Base-by-base conservation (phyloP, 805 yeast species). In the Candida silvatica region DNA sequence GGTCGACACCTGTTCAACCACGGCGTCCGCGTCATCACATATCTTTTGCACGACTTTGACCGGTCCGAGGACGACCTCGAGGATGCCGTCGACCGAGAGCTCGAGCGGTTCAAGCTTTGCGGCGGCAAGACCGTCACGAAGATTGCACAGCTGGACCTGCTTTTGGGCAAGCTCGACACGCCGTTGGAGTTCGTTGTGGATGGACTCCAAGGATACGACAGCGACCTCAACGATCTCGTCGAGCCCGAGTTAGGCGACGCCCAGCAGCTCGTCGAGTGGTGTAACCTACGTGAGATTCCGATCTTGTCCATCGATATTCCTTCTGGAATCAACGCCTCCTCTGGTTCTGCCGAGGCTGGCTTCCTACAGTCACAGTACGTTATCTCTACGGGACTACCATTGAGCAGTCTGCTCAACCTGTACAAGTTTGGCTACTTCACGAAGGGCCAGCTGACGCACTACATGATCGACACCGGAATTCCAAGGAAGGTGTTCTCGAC, bases 181-280 rank as follows among this genome's bases (percentile, higher is more conserved):
- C 92, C 94, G 0, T 74, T 83, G 12, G 95, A 86, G 51, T 62
- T 87, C 40, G 70, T 86, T 7, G 50, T 87, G 15, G 97, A 87
- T 54, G 92, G 87, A 1, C 63, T 87, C 45, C 95, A 83, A 51
- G 96, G 95, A 1, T 80, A 74, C 44, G 92, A 84, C 46, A 71
- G 75, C 17, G 80, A 72, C 36, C 56, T 83, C 34, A 68, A 69
- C 22, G 92, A 82, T 51, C 54, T 79, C 27, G 62, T 59, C 34
- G 66, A 59, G 12, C 55, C 55, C 31, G 78, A 72, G 34, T 43
- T 66, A 16, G 47, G 56, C 17, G 46, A 48, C 17, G 64, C 71
- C 7, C 50, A 53, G 20, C 58, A 62, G 23, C 54, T 84, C 15
- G 70, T 84, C 18, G 54, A 59, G 4, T 87, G 95, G 94, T 71